These are phyloP conservation scores for Hamigera avellanea DNA, from an alignment of 495 filamentous ascomycete species.

Conservation along the genomic window DNA sequence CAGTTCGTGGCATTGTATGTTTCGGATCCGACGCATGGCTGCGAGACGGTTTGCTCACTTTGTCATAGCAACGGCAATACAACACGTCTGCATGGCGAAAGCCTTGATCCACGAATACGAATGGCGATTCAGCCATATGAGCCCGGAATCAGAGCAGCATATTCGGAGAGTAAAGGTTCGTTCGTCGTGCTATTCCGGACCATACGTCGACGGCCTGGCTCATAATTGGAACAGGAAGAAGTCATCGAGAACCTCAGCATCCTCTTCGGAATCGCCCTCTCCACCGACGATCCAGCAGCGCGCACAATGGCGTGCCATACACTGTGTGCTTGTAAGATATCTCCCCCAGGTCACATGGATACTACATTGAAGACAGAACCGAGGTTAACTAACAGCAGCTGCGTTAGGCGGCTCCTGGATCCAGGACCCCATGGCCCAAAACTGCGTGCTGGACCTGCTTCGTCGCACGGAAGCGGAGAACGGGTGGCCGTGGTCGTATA, in stretches of 20 bases:
- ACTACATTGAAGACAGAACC: background rate
- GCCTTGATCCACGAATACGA: constrained; percentile 17
- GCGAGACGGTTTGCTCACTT: background rate
- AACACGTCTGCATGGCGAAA: constrained; percentile 31
- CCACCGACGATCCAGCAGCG: constrained; percentile 24
- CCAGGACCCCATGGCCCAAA: constrained; percentile 10
- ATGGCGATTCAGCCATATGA: constrained; percentile 1
- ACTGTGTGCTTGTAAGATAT: constrained; percentile 22
- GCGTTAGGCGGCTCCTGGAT: constrained; percentile 24
- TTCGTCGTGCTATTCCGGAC: background rate
- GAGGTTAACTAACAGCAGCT: background rate
- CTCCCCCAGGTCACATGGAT: background rate
- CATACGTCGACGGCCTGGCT: too few relatives aligned
- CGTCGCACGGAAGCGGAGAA: constrained; percentile 14
- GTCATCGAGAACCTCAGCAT: constrained; percentile 20
- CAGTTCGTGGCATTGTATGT: constrained; percentile 26
- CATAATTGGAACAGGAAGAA: constrained; percentile 11
- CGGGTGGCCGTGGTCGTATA: constrained; percentile 16
- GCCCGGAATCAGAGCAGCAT: constrained; percentile 1
- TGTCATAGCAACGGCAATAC: constrained; percentile 22
- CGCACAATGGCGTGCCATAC: constrained; percentile 31
- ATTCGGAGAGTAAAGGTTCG: constrained; percentile 15
- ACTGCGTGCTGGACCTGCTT: constrained; percentile 12
- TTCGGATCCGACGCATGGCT: background rate
- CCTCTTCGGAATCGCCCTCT: constrained; percentile 29